Evolutionary conservation across 2,329 filamentous ascomycete genomes (phyloP), one percentile per base, ranked within the genome.

Genomic region (Aspergillus clavatus): DNA sequence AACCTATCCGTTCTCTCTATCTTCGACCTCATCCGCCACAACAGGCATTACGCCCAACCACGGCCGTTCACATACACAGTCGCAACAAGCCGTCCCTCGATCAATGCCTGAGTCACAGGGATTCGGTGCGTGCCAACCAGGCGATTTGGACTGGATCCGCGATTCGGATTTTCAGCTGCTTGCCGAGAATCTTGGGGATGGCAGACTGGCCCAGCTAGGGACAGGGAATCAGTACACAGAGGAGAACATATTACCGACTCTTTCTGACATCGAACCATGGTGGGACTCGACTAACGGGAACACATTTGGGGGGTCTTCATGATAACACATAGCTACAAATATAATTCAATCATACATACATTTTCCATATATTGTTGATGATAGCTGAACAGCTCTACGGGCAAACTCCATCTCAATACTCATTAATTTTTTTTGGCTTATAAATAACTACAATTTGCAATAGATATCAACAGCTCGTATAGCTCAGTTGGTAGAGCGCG

Each of bases 181-280:
- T 5, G 48, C 60, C 1, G 55, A 55, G 14, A 50, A 42, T n/a
- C 36, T 58, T 2, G 51, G 44, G 0, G 49, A 52, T n/a, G 42
- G 42, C 3, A 38, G 39, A 8, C 50, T 64, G 8, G 49, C 58
- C 7, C 53, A 53, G 8, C 37, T 61, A 11, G 55, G 46, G 1
- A 46, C 33, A 7, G 10, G 37, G 1, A 42, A 14, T 16, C 18
- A 46, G 18, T 53, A 45, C 37, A 42, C 37, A 8, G 50, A 50
- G 3, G 48, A 52, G 5, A 21, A 43, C 11, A 38, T 22, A 18
- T 42, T 59, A 14, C 57, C 57, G 5, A 53, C 31, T 45, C 36
- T 57, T 6, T 51, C 51, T 7, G 61, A 63, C 47, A 56, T 66
- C 19, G 62, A 63, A 29, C 51, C 57, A 1, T 66, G 63, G 63